Evolutionary conservation across 192 early-diverging fungal species (phyloP).

Genomic region (Phycomyces blakesleeanus): DNA sequence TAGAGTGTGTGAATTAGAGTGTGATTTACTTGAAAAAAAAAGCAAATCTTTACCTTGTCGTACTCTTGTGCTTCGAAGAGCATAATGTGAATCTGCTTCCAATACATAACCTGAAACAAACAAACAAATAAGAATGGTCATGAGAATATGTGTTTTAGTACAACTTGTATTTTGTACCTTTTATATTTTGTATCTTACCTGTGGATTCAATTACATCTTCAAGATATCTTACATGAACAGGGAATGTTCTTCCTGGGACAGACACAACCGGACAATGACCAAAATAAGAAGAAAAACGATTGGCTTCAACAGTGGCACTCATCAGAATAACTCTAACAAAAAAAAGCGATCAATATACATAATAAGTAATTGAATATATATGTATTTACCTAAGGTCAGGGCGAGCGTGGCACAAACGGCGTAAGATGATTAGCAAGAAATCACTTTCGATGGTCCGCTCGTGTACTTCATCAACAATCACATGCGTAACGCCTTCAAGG

Average conservation of each 20-base stretch:
- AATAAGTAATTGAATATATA: neutral
- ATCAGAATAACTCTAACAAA: constrained; percentile 60
- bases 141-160: too few species aligned
- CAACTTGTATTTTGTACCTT: neutral
- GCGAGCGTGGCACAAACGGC: constrained; percentile 43
- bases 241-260: constrained; percentile 58
- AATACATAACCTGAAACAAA: constrained; percentile 46
- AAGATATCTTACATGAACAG: constrained; percentile 54
- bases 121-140: constrained; percentile 6
- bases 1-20: neutral
- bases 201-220: constrained; percentile 67
- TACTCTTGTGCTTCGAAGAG: constrained; percentile 24
- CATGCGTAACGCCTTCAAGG: constrained; percentile 58
- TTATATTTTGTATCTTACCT: constrained; percentile 28
- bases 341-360: too few species aligned
- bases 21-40: neutral
- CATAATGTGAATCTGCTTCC: constrained; percentile 35
- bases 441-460: constrained; percentile 74
- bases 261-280: constrained; percentile 54
- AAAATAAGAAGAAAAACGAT: constrained; percentile 60
- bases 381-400: constrained; percentile 51
- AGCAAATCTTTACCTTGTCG: constrained; percentile 10
- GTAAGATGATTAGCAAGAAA: constrained; percentile 67
- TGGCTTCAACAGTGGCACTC: constrained; percentile 72
- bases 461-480: constrained; percentile 80